Percentiles rank a stretch among this genome's conserved stretches.
These are phyloP conservation scores for Venturia aucupariae DNA, from an alignment of 2,329 filamentous ascomycete species.

Conservation along the genomic window DNA sequence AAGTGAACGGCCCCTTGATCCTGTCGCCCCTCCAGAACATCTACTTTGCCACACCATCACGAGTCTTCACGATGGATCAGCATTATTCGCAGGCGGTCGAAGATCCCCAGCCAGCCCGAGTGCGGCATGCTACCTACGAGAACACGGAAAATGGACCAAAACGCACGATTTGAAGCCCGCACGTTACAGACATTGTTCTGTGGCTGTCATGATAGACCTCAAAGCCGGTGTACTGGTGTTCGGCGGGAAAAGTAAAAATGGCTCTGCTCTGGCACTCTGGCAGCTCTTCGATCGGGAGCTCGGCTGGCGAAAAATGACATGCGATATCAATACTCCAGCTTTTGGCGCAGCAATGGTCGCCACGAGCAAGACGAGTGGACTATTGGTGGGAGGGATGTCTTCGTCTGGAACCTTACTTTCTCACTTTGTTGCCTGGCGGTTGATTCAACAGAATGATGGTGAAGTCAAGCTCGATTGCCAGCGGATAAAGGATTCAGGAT, in stretches of 20 bases:
- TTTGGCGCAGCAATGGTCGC: slow-evolving; percentile 50
- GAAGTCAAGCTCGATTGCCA: neutral
- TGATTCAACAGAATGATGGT: neutral
- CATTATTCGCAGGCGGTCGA: slow-evolving; percentile 66
- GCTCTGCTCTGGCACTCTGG: slow-evolving; percentile 34
- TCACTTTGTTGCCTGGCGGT: neutral
- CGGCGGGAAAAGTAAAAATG: slow-evolving; percentile 36
- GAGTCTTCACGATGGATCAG: slow-evolving; percentile 48
- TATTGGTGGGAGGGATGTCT: slow-evolving; percentile 63
- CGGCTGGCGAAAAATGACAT: slow-evolving; percentile 39
- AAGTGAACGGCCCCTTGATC: no score
- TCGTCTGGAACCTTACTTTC: slow-evolving; percentile 18
- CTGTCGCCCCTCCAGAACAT: slow-evolving; percentile 28
- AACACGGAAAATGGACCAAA: slow-evolving; percentile 53
- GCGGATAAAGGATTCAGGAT: slow-evolving; percentile 37
- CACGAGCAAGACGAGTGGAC: slow-evolving; percentile 38
- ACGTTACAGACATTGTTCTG: slow-evolving; percentile 65
- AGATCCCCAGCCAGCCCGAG: slow-evolving; percentile 61
- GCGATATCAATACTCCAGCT: slow-evolving; percentile 27
- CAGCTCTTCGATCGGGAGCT: slow-evolving; percentile 37
- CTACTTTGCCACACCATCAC: slow-evolving; percentile 71
- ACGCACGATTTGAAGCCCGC: slow-evolving; percentile 58
- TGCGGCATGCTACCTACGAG: slow-evolving; percentile 65
- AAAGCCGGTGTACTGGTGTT: slow-evolving; percentile 35
- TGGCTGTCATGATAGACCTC: slow-evolving; percentile 33